Evolutionary conservation across 768 basidiomycete genomes (phyloP).

Genomic region (Sutorius australiensis): DNA sequence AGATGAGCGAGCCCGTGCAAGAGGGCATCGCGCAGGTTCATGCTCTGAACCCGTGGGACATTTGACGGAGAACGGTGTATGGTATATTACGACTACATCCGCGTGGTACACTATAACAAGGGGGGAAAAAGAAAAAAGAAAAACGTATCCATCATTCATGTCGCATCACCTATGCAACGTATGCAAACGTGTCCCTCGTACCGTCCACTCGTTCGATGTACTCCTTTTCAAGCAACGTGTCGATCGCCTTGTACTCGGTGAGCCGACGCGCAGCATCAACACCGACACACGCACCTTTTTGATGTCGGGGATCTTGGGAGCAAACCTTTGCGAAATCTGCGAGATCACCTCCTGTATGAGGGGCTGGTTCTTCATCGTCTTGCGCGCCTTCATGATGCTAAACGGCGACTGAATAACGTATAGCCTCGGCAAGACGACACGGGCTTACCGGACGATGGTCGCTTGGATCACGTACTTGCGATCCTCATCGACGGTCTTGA

Average conservation of each 20-base stretch:
- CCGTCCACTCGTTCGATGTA: constrained; percentile 94
- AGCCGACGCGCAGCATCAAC: background rate
- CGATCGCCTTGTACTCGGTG: constrained; percentile 61
- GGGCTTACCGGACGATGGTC: constrained; percentile 71
- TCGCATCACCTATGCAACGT: constrained; percentile 30
- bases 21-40: constrained; percentile 59
- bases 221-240: constrained; percentile 91
- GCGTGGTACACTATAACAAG: constrained; percentile 10
- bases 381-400: constrained; percentile 93
- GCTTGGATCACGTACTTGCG: constrained; percentile 96
- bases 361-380: constrained; percentile 92
- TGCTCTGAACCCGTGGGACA: constrained; percentile 23
- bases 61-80: background rate
- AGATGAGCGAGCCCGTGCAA: constrained; percentile 51
- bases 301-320: constrained; percentile 93
- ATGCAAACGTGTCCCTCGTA: constrained; percentile 68
- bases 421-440: background rate
- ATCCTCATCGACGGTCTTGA: constrained; percentile 96
- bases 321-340: constrained; percentile 82
- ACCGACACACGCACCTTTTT: constrained; percentile 64
- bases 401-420: background rate
- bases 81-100: constrained; percentile 23
- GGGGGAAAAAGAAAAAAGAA: background rate
- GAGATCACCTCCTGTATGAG: constrained; percentile 88
- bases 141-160: background rate